Evolutionary conservation across 1,284 basidiomycete species (phyloP), one percentile per base, ranked within the genome.

Genomic region (Microbotryomycetes sp.): DNA sequence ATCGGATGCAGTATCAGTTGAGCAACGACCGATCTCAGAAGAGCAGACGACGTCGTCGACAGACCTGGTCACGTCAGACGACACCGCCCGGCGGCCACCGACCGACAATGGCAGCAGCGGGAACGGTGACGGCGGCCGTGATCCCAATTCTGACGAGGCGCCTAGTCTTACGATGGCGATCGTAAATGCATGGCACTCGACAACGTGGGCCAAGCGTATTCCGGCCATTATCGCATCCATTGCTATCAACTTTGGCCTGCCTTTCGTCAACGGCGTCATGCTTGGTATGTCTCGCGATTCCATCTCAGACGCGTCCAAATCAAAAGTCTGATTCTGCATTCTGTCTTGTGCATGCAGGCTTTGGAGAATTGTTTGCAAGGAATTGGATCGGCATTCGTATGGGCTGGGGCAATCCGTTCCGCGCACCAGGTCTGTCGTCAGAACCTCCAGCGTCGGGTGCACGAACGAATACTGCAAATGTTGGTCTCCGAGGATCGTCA

Each of bases 231-330:
- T 88, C 48, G 88, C 91, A 4, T 85, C 88, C 7, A 75, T 97
- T 60, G 88, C 88, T 45, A 92, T 97, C 78, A 97, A 98, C 75
- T 76, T 98, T 61, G 76, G 92, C 2, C 79, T 97, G 47, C 94
- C 94, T 0, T 98, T 98, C 74, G 82, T 97, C 52, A 97, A 97
- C 73, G 94, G 94, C 28, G 88, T 97, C 70, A 96, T 97, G 91
- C 84, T 97, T 52, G 94, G 72, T 72, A 45, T 51, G 68, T 61
- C 16, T 35, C 21, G 24, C 5, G 2, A 21, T 4, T 41, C 41
- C 23, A 18, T 7, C 7, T 41, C 18, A 18, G 9, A 9, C 35
- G 35, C 35, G 28, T 3, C 21, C 23, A 24, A 16, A 23, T 18
- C 4, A 46, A 46, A n/a, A 21, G n/a, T 3, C 24, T 13, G 18